Base-by-base conservation (phyloP, 805 yeast species). In the Cyberlindnera subsufficiens region DNA sequence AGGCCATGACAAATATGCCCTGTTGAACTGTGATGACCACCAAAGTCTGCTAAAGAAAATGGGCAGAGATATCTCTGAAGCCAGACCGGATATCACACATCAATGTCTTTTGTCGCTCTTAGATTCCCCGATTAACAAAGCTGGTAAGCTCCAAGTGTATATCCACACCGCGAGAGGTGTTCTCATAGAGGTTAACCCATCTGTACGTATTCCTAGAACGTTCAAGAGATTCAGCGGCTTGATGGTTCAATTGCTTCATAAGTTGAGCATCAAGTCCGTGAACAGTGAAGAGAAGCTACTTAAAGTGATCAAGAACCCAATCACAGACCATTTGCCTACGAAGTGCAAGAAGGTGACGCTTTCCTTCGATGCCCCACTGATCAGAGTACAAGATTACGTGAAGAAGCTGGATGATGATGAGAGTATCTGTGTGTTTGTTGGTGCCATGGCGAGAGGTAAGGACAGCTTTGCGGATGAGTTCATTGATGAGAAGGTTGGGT, bases 391-490 rank as follows among this genome's bases (percentile, higher is more conserved):
- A 65, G 96, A 90, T 59, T 90, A 87, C 61, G 90, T 90, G 32
- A 22, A 31, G 32, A 82, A 82, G 45, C 69, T 93, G 54, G 96
- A 80, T 54, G 81, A 79, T 3, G 95, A 87, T 59, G 96, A 93
- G 69, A 86, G 96, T 60, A 82, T 93, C 54, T 93, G 99, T 74
- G 97, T 93, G 22, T 93, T 93, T 65, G 97, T 93, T 37, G 99
- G 99, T 61, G 96, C 99, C 37, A 93, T 93, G 96, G 99, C 99
- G 17, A 82, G 97, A 65, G 99, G 99, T 59, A 85, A 84, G 62
- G 99, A 93, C 66, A 89, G 81, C 55, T 93, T 93, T 66, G 99
- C 99, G 19, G 99, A 93, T 64, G 98, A 90, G 65, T 91, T 65
- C 59, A 96, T 91, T 35, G 98, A 93, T 63, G 98, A 93, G 65